Evolutionary conservation across 306 rosid species (phyloP).

Genomic region (Chamaecrista fasciculata): DNA sequence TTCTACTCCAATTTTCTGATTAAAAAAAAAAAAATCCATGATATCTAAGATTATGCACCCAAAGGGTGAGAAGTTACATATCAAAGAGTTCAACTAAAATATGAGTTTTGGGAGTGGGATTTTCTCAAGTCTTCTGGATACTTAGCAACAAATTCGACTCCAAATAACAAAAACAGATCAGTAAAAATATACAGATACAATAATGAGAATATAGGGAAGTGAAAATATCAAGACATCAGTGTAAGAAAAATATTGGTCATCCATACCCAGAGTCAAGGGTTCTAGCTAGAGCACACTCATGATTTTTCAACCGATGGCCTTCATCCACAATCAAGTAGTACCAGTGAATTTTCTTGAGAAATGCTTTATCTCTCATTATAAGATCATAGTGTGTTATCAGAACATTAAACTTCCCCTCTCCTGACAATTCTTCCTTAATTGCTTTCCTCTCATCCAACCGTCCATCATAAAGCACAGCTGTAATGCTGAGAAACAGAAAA

Average conservation of each 20-base stretch:
- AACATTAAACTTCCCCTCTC: slow-evolving; percentile 93
- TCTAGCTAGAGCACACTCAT: slow-evolving; percentile 91
- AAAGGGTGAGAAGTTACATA: not conserved
- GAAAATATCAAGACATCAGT: slow-evolving; percentile 7
- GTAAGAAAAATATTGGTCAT: not conserved
- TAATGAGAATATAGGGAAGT: slow-evolving; percentile 19
- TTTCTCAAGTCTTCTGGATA: not conserved
- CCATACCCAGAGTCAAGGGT: slow-evolving; percentile 88
- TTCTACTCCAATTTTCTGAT: too few relatives aligned
- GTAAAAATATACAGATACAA: slow-evolving; percentile 9
- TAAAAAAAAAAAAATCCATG: too few relatives aligned
- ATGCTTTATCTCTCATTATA: slow-evolving; percentile 94
- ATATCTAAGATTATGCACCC: too few relatives aligned
- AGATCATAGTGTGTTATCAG: slow-evolving; percentile 95
- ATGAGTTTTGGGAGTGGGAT: not conserved
- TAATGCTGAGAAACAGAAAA: slow-evolving; percentile 63
- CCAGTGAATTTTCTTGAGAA: slow-evolving; percentile 94
- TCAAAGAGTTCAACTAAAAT: too few relatives aligned
- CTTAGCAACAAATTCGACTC: too few relatives aligned
- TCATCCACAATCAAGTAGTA: slow-evolving; percentile 93
- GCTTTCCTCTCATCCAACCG: slow-evolving; percentile 92
- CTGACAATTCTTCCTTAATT: slow-evolving; percentile 79
- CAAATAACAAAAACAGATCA: not conserved
- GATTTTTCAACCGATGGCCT: slow-evolving; percentile 98
- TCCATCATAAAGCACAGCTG: slow-evolving; percentile 83